Evolutionary conservation across 2,329 filamentous ascomycete species (phyloP), one percentile per base, ranked within the genome.

Genomic region (Penicillium sp.): DNA sequence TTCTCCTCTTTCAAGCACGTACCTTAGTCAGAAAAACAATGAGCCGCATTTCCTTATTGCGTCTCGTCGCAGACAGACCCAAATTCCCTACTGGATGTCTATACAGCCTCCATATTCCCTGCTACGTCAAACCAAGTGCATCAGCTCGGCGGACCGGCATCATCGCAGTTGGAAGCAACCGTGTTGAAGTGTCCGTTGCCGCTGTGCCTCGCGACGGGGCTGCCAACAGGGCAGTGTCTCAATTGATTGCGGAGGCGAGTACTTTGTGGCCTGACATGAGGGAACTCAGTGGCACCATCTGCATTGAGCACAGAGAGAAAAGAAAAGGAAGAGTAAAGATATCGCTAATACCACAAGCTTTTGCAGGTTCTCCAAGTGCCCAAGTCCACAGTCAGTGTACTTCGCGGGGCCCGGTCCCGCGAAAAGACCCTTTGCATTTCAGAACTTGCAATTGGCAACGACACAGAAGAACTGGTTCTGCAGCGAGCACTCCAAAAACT

Each of bases 81-180:
- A 12, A 43, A 40, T 29, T 18, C 36, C 37, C 48, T 46, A n/a
- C 13, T 28, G 41, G 24, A 42, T 42, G 2, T 8, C 48, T 29
- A 33, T 66, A 65, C 25, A 73, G 68, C 2, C 64, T 88, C 13
- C 78, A 83, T 46, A 69, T 88, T 29, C 74, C 78, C 26, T 86
- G 85, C 62, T 81, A 79, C 55, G 79, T 88, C 48, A 86, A 85
- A 52, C 82, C 85, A 0, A 82, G 83, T 3, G 78, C 80, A 9
- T 81, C 74, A 62, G 80, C 78, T 27, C 73, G 73, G 25, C 77
- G 83, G 32, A 78, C 86, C 56, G 84, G 84, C 11, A 73, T 88
- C 39, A 61, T 71, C 3, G 72, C 73, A 0, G 66, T 88, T 4
- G 76, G 76, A 0, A 74, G 81, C 25, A 74, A 79, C 5, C 70